Evolutionary conservation across 2,329 filamentous ascomycete genomes (phyloP).

Genomic region (Arthroderma sp.): DNA sequence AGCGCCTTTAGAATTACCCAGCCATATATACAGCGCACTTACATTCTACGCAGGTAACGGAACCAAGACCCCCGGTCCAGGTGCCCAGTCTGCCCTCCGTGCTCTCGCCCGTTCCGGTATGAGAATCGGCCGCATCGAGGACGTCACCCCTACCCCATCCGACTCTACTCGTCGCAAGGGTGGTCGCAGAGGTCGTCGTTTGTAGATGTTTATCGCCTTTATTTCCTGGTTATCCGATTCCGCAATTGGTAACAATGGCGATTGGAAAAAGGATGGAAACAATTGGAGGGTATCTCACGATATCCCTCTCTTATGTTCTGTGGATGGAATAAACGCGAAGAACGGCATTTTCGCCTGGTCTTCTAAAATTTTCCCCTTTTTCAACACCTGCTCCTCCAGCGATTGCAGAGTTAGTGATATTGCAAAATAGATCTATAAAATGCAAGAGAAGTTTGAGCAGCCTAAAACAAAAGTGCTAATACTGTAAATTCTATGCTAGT

Average conservation of each 20-base stretch:
- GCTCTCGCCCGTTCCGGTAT: constrained; percentile 98
- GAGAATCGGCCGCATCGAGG: constrained; percentile 99
- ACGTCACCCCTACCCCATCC: constrained; percentile 97
- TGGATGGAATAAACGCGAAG: constrained; percentile 43
- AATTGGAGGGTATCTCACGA: constrained; percentile 21
- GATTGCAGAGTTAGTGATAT: background rate
- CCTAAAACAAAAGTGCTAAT: background rate
- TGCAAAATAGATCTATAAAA: constrained; percentile 5
- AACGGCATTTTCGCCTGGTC: constrained; percentile 43
- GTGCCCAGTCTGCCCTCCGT: constrained; percentile 97
- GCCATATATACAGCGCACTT: background rate
- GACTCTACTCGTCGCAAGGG: constrained; percentile 99
- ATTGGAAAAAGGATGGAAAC: constrained; percentile 21
- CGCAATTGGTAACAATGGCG: constrained; percentile 12
- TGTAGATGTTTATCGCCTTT: constrained; percentile 46
- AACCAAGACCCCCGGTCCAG: constrained; percentile 98
- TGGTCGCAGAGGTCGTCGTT: constrained; percentile 99
- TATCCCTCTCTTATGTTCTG: constrained; percentile 25
- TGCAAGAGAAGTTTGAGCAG: constrained; percentile 1
- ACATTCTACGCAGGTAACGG: constrained; percentile 60
- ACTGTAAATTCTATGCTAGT: background rate
- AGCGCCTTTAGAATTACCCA: background rate
- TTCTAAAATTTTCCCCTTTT: constrained; percentile 22
- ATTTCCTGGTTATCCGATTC: constrained; percentile 8
- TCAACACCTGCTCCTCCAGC: background rate